Evolutionary conservation across 768 basidiomycete genomes (phyloP).

Genomic region (Chalciporus piperatus): DNA sequence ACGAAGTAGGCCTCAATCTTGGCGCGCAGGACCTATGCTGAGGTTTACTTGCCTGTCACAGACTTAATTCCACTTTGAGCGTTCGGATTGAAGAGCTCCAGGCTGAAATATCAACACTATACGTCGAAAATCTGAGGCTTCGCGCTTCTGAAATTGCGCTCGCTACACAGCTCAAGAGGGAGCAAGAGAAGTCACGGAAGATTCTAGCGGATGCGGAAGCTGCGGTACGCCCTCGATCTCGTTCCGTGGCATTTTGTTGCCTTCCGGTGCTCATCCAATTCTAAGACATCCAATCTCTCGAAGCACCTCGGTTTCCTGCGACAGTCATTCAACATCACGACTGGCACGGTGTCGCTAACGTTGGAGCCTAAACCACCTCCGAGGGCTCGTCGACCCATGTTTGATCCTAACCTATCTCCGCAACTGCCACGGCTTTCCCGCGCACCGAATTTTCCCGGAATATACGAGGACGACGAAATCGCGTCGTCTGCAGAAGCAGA

Average conservation of each 20-base stretch:
- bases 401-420: conserved; percentile 44
- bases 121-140: conserved; percentile 79
- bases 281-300: conserved; percentile 55
- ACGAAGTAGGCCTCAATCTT: conserved; percentile 58
- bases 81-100: conserved; percentile 83
- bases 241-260: conserved; percentile 11
- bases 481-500: conserved; percentile 40
- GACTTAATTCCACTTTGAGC: conserved; percentile 83
- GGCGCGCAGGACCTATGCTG: conserved; percentile 5
- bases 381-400: conserved; percentile 47
- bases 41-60: conserved; percentile 26
- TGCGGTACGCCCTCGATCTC: conserved; percentile 50
- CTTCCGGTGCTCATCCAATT: conserved; percentile 9
- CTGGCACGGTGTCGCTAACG: conserved; percentile 34
- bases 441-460: conserved; percentile 63
- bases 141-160: conserved; percentile 80
- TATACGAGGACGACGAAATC: conserved; percentile 66
- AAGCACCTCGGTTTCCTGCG: conserved; percentile 66
- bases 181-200: conserved; percentile 72
- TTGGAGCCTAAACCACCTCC: conserved; percentile 43
- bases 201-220: conserved; percentile 71
- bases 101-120: conserved; percentile 75
- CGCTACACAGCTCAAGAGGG: conserved; percentile 71
- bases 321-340: conserved; percentile 51
- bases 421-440: conserved; percentile 58